Evolutionary conservation across 345 rosid genomes (phyloP).

Genomic region (Arabis hirsuta): DNA sequence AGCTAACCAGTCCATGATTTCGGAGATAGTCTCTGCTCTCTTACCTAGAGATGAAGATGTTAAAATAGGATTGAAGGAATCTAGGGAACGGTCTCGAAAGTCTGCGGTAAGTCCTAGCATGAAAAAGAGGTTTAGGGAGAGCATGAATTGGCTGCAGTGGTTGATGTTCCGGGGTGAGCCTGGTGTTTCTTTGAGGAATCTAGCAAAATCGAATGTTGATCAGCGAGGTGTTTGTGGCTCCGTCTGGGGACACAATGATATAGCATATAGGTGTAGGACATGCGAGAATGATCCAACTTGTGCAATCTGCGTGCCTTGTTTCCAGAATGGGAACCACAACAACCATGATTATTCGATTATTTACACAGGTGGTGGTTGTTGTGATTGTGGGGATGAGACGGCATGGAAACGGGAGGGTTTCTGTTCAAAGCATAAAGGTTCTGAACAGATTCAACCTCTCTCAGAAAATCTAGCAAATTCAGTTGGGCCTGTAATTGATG

Average conservation of each 20-base stretch:
- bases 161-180: constrained; percentile 84
- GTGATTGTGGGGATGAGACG: constrained; percentile 97
- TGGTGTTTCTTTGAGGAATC: constrained; percentile 48
- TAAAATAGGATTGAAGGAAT: constrained; percentile 43
- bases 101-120: constrained; percentile 34
- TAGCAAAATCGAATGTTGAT: constrained; percentile 54
- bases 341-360: constrained; percentile 81
- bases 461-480: constrained; percentile 64
- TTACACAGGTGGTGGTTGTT: constrained; percentile 90
- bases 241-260: constrained; percentile 92
- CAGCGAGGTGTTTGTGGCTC: constrained; percentile 93
- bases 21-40: constrained; percentile 60
- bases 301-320: constrained; percentile 95
- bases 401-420: constrained; percentile 97
- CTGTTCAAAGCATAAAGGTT: constrained; percentile 90
- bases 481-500: constrained; percentile 78
- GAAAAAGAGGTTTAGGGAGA: constrained; percentile 56
- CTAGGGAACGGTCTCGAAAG: constrained; percentile 47
- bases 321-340: constrained; percentile 75
- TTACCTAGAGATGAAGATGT: constrained; percentile 76
- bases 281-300: constrained; percentile 93
- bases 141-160: constrained; percentile 82
- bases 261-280: constrained; percentile 85
- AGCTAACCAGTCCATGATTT: constrained; percentile 46
- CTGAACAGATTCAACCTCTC: constrained; percentile 91